A percentile compares a stretch with the other conserved stretches of the same genome.
Evolutionary conservation across 1,284 basidiomycete genomes (phyloP).

Genomic region (Hemileia vastatrix): DNA sequence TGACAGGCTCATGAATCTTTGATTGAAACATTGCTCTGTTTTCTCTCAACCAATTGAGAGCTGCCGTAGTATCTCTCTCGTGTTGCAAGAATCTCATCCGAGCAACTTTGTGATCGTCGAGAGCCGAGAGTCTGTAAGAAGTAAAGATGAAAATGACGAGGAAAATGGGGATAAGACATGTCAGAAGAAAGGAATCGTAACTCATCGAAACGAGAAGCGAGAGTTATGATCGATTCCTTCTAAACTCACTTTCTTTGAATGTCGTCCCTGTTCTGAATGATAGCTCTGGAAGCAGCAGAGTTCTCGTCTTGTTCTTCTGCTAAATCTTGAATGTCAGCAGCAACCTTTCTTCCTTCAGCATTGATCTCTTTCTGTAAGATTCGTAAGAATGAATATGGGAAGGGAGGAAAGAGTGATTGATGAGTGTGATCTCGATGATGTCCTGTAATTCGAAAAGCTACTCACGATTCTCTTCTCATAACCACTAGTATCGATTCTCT

Average conservation of each 20-base stretch:
- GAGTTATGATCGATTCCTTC: too few relatives aligned
- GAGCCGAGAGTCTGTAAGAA: neutral
- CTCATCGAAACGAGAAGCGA: too few relatives aligned
- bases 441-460: neutral
- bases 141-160: too few relatives aligned
- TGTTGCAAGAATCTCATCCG: neutral
- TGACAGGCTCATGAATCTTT: constrained; percentile 15
- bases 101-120: neutral
- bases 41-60: constrained; percentile 36
- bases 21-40: constrained; percentile 26
- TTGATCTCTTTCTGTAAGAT: neutral
- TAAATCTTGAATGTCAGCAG: neutral
- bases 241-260: neutral
- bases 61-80: constrained; percentile 30
- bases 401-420: neutral
- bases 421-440: neutral
- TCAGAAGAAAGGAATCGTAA: too few relatives aligned
- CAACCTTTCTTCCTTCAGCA: neutral
- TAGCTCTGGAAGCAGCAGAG: neutral
- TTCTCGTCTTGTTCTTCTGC: neutral
- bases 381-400: neutral
- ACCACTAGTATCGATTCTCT: neutral
- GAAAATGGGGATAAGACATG: too few relatives aligned
- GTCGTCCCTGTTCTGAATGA: neutral
- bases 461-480: neutral